phyloP scores from a whole-genome alignment of 2,329 filamentous ascomycete species.

The Cladosporium sphaerospermum region DNA sequence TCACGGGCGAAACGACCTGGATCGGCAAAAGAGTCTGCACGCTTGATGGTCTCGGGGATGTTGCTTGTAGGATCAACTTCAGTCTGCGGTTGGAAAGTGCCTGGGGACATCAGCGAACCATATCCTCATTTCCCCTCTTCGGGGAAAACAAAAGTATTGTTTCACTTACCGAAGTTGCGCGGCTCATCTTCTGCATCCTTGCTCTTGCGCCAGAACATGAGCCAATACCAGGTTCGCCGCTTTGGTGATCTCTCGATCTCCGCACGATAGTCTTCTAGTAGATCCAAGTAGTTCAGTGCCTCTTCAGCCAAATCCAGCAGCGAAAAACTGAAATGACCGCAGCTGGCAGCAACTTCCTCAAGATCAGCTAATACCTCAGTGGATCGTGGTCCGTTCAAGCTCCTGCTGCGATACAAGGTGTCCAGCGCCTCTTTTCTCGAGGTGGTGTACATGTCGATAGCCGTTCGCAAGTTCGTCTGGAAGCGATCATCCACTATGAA shows the following conservation, averaged over 20 bases:
- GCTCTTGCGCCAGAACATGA: slow-evolving; percentile 63
- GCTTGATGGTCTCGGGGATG: slow-evolving; percentile 25
- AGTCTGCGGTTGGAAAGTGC: slow-evolving; percentile 6
- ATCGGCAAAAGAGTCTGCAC: slow-evolving; percentile 26
- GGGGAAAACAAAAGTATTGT: not conserved
- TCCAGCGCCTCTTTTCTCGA: slow-evolving; percentile 70
- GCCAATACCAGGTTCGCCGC: slow-evolving; percentile 73
- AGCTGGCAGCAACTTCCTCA: slow-evolving; percentile 95
- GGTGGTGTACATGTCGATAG: slow-evolving; percentile 69
- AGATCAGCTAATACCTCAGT: slow-evolving; percentile 77
- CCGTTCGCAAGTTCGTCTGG: slow-evolving; percentile 70
- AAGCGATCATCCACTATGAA: slow-evolving; percentile 76
- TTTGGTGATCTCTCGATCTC: slow-evolving; percentile 57
- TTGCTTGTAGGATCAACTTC: slow-evolving; percentile 11
- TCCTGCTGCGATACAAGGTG: slow-evolving; percentile 68
- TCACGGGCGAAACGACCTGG: slow-evolving; percentile 7
- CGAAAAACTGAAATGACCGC: slow-evolving; percentile 91
- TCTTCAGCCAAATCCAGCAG: slow-evolving; percentile 87
- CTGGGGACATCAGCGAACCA: slow-evolving; percentile 3
- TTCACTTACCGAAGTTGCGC: slow-evolving; percentile 1
- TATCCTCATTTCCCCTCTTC: not conserved
- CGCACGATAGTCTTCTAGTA: slow-evolving; percentile 75
- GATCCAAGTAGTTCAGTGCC: slow-evolving; percentile 72
- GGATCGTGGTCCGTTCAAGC: slow-evolving; percentile 30
- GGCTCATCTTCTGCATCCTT: not conserved